Evolutionary conservation across 129 eudicot species (phyloP), one percentile per base, ranked within the genome.

Genomic region (Pseudognaphalium luteoalbum): DNA sequence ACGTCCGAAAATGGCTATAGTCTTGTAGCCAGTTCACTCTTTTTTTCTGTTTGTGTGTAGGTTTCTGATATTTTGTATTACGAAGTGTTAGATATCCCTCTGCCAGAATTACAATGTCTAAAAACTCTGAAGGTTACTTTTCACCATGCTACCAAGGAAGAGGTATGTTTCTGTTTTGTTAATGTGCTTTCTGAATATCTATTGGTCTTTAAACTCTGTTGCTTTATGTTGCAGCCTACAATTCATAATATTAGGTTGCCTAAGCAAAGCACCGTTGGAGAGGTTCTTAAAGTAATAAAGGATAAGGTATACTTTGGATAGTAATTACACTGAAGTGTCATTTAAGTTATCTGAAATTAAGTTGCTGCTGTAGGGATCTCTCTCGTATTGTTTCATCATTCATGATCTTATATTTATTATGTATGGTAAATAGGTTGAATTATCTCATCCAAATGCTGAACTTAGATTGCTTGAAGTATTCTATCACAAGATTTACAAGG

Each of bases 401-500:
- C 12, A 21, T 30, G 35, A 42, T 42, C 39, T 32, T 59, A 12
- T 17, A 28, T 9, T 29, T 17, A 28, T 9, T 29, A 74, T 58
- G 42, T 51, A 67, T 74, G 8, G 16, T 34, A 66, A 66, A 76
- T 82, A 93, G 98, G 97, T 94, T 39, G 96, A 91, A 50, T 78
- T 94, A 79, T 94, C 98, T 66, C 90, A 87, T 61, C 87, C 90
- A 65, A 70, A 80, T 84, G 98, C 96, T 44, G 98, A 94, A 72
- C 97, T 94, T 74, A 91, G 98, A 84, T 52, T 94, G 81, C 93
- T 94, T 74, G 98, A 94, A 89, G 98, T 94, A 76, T 94, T 94
- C 88, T 91, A 94, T 81, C 98, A 94, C 91, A 94, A 94, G 88
- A 94, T 94, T 42, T 94, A 94, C 76, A 94, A 94, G 98, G 98